Percentiles rank a stretch among this genome's conserved stretches.
These are phyloP conservation scores for Lichtheimia ramosa DNA, from an alignment of 371 early-diverging fungal genomes.

Conservation along the genomic window DNA sequence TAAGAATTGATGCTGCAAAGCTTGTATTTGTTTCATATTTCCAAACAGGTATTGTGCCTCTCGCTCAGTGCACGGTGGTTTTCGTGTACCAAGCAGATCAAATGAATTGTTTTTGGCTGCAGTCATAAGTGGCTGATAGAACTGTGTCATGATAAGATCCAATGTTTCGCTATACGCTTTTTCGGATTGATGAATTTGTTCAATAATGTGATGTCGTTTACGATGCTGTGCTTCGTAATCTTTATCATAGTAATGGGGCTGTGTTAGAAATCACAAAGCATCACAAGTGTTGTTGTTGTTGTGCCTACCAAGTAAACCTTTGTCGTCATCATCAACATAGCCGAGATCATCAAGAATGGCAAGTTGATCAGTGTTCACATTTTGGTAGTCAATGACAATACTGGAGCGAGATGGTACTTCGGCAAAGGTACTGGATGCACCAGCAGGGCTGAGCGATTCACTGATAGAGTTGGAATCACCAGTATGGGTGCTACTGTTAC, in stretches of 20 bases:
- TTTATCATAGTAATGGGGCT: conserved; percentile 4
- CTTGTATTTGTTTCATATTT: conserved; percentile 22
- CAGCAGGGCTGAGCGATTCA: too few species aligned
- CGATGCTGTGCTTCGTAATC: conserved; percentile 40
- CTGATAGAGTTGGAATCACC: too few species aligned
- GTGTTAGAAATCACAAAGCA: not conserved
- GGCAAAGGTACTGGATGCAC: too few species aligned
- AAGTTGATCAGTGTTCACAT: conserved; percentile 8
- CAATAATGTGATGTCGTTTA: conserved; percentile 32
- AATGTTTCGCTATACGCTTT: conserved; percentile 35
- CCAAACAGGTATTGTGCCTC: conserved; percentile 44
- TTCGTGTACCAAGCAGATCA: conserved; percentile 36
- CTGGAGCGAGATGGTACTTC: too few species aligned
- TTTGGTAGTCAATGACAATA: too few species aligned
- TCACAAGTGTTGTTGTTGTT: not conserved
- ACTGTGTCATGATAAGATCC: conserved; percentile 24
- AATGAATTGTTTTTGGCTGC: conserved; percentile 9
- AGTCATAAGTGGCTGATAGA: conserved; percentile 22
- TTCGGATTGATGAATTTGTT: conserved; percentile 33
- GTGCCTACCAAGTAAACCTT: conserved; percentile 23
- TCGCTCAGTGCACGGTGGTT: conserved; percentile 41
- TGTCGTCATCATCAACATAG: conserved; percentile 21
- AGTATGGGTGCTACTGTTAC: too few species aligned
- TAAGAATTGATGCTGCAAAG: too few species aligned
- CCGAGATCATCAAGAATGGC: conserved; percentile 17